A percentile compares a stretch with the other conserved stretches of the same genome.
These are phyloP conservation scores for Urtica urens DNA, from an alignment of 306 rosid genomes.

Conservation along the genomic window DNA sequence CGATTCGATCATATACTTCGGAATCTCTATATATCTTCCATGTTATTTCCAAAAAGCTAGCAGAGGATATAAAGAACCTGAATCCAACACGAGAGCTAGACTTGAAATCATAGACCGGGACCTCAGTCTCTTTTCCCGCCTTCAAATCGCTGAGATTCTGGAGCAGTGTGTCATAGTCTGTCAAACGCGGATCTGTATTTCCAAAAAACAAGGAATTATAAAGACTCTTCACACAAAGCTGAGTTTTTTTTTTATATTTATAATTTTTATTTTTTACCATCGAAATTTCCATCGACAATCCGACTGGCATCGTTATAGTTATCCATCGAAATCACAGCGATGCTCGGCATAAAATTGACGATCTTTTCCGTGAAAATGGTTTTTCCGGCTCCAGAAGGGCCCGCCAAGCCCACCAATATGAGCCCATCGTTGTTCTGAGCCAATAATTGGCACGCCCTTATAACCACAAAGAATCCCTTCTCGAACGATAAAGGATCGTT, in stretches of 20 bases:
- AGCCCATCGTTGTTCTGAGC: constrained; percentile 88
- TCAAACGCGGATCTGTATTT: constrained; percentile 91
- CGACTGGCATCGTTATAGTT: constrained; percentile 94
- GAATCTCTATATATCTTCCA: too few relatives aligned
- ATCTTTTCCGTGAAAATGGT: constrained; percentile 88
- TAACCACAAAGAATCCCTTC: constrained; percentile 89
- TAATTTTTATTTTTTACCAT: too few relatives aligned
- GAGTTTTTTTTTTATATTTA: too few relatives aligned
- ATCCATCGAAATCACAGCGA: constrained; percentile 98
- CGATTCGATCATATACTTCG: too few relatives aligned
- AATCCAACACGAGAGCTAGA: constrained; percentile 84
- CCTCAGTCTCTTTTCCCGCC: constrained; percentile 67
- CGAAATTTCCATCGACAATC: constrained; percentile 92
- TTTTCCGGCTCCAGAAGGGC: constrained; percentile 99
- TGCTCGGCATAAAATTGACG: constrained; percentile 80
- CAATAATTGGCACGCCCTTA: constrained; percentile 80
- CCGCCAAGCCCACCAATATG: constrained; percentile 85
- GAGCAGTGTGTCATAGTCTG: constrained; percentile 87
- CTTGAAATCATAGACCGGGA: constrained; percentile 96
- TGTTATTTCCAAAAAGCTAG: not conserved
- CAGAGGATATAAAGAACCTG: constrained; percentile 40
- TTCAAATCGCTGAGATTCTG: constrained; percentile 80
- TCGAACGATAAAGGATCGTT: constrained; percentile 69
- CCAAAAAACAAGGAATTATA: not conserved
- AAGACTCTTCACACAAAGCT: not conserved